These are phyloP conservation scores for Dactylellina parvicollis DNA, from an alignment of 2,329 filamentous ascomycete genomes.

Conservation along the genomic window DNA sequence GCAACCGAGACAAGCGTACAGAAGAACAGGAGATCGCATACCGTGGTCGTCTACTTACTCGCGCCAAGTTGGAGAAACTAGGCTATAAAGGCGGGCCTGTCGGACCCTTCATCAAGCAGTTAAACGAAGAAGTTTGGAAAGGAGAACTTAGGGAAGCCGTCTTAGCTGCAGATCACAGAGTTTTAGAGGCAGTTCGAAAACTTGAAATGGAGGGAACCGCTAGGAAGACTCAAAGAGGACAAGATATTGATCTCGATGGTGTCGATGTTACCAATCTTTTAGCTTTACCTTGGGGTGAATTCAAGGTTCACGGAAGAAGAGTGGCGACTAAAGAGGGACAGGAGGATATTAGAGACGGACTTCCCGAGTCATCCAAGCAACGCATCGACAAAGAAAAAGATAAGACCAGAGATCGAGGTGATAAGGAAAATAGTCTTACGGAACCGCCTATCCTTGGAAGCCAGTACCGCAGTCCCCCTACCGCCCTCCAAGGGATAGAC, in stretches of 20 bases:
- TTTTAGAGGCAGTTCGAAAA: not conserved
- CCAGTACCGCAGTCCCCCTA: too few species aligned
- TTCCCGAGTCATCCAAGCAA: too few species aligned
- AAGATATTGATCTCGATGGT: slow-evolving; percentile 12
- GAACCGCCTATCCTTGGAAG: too few species aligned
- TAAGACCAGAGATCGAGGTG: too few species aligned
- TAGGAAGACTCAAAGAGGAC: not conserved
- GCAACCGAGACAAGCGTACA: slow-evolving; percentile 6
- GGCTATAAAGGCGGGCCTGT: slow-evolving; percentile 25
- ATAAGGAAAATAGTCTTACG: too few species aligned
- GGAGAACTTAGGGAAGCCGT: slow-evolving; percentile 21
- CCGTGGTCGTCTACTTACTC: slow-evolving; percentile 24
- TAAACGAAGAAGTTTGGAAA: slow-evolving; percentile 27
- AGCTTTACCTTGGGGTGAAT: slow-evolving; percentile 25
- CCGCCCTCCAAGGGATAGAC: too few species aligned
- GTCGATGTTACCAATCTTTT: slow-evolving; percentile 19
- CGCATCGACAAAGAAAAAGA: too few species aligned
- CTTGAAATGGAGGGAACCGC: not conserved
- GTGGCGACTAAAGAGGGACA: too few species aligned
- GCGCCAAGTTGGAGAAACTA: slow-evolving; percentile 21
- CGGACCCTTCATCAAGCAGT: slow-evolving; percentile 7
- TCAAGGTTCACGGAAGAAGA: not conserved
- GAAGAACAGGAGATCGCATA: slow-evolving; percentile 26
- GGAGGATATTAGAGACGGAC: too few species aligned
- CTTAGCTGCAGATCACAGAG: slow-evolving; percentile 10